phyloP scores from a whole-genome alignment of 345 rosid species.

The Sonneratia caseolaris region DNA sequence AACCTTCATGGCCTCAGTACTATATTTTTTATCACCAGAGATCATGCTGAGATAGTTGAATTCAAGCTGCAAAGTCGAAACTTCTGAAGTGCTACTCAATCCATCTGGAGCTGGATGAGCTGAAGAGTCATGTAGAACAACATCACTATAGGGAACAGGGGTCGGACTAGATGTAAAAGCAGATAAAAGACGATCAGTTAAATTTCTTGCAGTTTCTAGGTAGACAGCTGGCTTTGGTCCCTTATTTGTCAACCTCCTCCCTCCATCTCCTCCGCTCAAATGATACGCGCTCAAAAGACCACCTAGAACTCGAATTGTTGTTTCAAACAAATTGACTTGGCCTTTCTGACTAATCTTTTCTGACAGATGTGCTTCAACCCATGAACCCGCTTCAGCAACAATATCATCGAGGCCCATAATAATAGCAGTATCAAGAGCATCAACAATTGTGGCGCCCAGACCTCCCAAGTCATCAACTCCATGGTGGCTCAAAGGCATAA shows the following conservation, averaged over 20 bases:
- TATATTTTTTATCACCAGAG: conserved; percentile 85
- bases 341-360: conserved; percentile 78
- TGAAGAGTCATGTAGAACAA: conserved; percentile 55
- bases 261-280: conserved; percentile 72
- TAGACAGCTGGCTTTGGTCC: conserved; percentile 71
- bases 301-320: conserved; percentile 93
- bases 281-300: conserved; percentile 98
- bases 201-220: conserved; percentile 63
- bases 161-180: conserved; percentile 86
- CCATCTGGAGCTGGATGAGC: conserved; percentile 88
- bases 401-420: conserved; percentile 78
- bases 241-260: conserved; percentile 28
- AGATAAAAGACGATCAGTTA: conserved; percentile 81
- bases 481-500: conserved; percentile 62
- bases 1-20: conserved; percentile 86
- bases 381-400: conserved; percentile 75
- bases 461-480: conserved; percentile 94
- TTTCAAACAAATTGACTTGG: conserved; percentile 94
- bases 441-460: conserved; percentile 91
- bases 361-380: conserved; percentile 72
- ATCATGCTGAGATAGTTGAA: conserved; percentile 80
- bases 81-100: conserved; percentile 89
- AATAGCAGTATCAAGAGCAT: conserved; percentile 98
- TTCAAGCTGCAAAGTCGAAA: conserved; percentile 87
- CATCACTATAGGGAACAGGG: conserved; percentile 76